These are phyloP conservation scores for Drechmeria coniospora DNA, from an alignment of 2,329 filamentous ascomycete species.

Conservation along the genomic window DNA sequence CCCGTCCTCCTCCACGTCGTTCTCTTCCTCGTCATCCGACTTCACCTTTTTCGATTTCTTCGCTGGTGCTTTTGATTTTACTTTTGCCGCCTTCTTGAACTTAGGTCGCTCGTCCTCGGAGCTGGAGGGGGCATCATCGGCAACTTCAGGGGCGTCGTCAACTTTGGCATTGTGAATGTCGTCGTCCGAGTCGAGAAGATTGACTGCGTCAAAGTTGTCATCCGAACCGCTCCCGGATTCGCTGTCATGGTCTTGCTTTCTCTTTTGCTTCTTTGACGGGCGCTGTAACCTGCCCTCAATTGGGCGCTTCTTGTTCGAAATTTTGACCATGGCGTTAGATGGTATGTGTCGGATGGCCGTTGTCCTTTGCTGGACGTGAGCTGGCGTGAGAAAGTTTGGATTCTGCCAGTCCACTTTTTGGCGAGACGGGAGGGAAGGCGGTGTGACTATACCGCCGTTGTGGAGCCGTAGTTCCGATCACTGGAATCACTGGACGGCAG, in stretches of 20 bases:
- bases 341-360: conserved; percentile 3
- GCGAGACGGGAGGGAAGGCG: conserved; percentile 3
- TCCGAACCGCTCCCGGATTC: conserved; percentile 29
- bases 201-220: conserved; percentile 31
- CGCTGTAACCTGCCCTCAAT: conserved; percentile 17
- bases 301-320: conserved; percentile 17
- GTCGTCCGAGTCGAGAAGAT: conserved; percentile 42
- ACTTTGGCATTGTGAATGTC: conserved; percentile 37
- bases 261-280: conserved; percentile 38
- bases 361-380: conserved; percentile 1
- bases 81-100: conserved; percentile 9
- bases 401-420: conserved; percentile 8
- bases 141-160: conserved; percentile 30
- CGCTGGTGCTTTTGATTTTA: conserved; percentile 4
- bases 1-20: conserved; percentile 11
- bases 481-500: no score
- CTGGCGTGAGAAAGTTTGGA: conserved; percentile 4
- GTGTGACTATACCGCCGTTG: conserved; percentile 2
- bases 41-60: conserved; percentile 10
- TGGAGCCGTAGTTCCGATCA: background rate
- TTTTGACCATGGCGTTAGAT: conserved; percentile 16
- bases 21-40: conserved; percentile 10
- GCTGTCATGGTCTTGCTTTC: conserved; percentile 34
- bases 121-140: conserved; percentile 18
- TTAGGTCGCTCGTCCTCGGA: conserved; percentile 19